Base-by-base conservation (phyloP, 306 rosid species). In the Senna tora region DNA sequence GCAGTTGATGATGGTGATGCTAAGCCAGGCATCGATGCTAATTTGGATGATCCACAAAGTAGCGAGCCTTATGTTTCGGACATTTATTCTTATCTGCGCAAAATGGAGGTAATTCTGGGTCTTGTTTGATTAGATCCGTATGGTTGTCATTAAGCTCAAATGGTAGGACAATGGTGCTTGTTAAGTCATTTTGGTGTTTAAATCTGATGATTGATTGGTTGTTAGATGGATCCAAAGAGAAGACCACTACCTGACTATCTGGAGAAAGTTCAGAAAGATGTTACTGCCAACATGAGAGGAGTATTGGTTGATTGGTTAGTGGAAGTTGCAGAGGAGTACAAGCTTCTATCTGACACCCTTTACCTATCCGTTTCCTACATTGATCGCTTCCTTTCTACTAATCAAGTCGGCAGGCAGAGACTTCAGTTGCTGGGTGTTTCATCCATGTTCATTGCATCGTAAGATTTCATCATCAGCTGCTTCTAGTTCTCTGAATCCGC, bases 251-350 rank as follows among this genome's bases (percentile, higher is more conserved):
- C 77, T 1, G 76, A 85, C 43, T 93, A 87, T 74, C 36, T 93
- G 2, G 96, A 77, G 42, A 81, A 19, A 34, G 61, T 88, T 81
- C 97, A 90, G 85, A 78, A 19, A 6, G 92, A 85, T 15, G 47
- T 93, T 20, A 80, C 84, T 50, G 57, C 88, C 0, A 79, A 77
- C 42, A 87, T 83, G 94, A 90, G 98, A 71, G 97, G 89, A 10
- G 63, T 79, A 8, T 72, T 90, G 66, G 87, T 93, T 7, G 98
- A 90, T 73, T 93, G 98, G 98, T 73, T 93, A 53, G 93, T 88
- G 4, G 90, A 87, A 5, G 90, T 93, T 67, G 96, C 88, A 0
- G 96, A 90, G 36, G 89, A 90, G 14, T 85, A 85, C 71, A 84
- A 86, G 77, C 98, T 93, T 22, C 80, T 82, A 25, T 50, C 96